Percentiles rank a stretch among this genome's conserved stretches.
phyloP scores from a whole-genome alignment of 2,329 filamentous ascomycete species.

The Cladophialophora exuberans region DNA sequence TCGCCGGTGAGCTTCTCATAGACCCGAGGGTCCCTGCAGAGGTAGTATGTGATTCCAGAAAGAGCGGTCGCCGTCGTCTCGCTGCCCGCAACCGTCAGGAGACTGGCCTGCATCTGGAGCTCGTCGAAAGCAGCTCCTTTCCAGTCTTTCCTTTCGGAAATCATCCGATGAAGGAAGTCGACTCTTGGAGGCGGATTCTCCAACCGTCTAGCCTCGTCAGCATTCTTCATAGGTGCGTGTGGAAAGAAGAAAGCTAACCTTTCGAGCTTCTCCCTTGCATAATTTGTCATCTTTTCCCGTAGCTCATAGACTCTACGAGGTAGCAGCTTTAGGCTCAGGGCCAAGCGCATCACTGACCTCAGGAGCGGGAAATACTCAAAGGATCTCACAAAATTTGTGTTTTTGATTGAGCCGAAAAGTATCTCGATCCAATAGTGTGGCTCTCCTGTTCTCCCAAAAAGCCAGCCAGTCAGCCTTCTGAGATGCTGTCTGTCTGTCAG shows the following conservation, averaged over 20 bases:
- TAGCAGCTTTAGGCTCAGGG: background rate
- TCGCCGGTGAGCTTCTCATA: constrained; percentile 47
- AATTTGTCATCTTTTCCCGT: constrained; percentile 1
- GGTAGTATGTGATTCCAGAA: constrained; percentile 46
- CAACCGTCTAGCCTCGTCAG: constrained; percentile 42
- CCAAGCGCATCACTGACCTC: background rate
- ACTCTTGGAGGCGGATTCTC: background rate
- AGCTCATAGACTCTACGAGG: constrained; percentile 6
- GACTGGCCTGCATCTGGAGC: constrained; percentile 39
- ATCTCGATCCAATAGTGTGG: constrained; percentile 39
- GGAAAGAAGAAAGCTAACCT: background rate
- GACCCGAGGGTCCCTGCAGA: constrained; percentile 44
- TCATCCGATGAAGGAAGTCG: background rate
- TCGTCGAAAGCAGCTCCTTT: constrained; percentile 34
- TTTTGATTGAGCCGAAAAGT: constrained; percentile 31
- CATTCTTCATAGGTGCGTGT: too few relatives aligned
- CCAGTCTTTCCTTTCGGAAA: constrained; percentile 5
- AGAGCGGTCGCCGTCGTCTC: constrained; percentile 54
- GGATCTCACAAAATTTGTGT: background rate
- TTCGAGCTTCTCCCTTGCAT: constrained; percentile 8
- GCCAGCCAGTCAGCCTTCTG: background rate
- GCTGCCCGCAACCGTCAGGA: constrained; percentile 46
- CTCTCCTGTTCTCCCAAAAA: constrained; percentile 15
- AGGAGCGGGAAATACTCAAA: background rate
- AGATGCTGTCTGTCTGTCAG: background rate